A percentile compares a stretch with the other conserved stretches of the same genome.
These are phyloP conservation scores for Cladosporium sp. DNA, from an alignment of 2,329 filamentous ascomycete genomes.

Conservation along the genomic window DNA sequence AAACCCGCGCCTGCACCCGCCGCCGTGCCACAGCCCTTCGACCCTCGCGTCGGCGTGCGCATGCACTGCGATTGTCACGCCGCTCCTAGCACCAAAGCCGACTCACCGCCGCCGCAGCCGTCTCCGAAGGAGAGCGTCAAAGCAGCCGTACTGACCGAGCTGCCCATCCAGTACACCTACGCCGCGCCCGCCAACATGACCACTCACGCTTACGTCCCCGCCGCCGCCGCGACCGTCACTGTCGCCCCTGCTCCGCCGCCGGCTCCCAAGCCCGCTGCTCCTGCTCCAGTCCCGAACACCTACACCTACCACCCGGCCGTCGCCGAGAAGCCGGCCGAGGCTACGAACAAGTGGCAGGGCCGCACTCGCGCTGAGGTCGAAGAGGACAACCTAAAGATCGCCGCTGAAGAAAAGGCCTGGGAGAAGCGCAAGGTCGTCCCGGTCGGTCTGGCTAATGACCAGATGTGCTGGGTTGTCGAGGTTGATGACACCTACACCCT, in stretches of 20 bases:
- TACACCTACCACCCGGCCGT: slow-evolving; percentile 17
- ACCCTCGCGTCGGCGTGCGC: slow-evolving; percentile 33
- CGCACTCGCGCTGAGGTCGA: slow-evolving; percentile 40
- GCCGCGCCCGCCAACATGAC: slow-evolving; percentile 12
- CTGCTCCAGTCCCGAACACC: not conserved
- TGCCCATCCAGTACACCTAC: slow-evolving; percentile 9
- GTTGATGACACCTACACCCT: slow-evolving; percentile 33
- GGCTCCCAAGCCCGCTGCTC: not conserved
- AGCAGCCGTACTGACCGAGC: not conserved
- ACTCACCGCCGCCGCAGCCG: slow-evolving; percentile 21
- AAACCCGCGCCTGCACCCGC: slow-evolving; percentile 18
- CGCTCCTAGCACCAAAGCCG: slow-evolving; percentile 20
- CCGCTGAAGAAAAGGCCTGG: slow-evolving; percentile 36
- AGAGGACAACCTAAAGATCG: slow-evolving; percentile 41
- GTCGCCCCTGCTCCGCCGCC: slow-evolving; percentile 17
- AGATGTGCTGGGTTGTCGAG: slow-evolving; percentile 41
- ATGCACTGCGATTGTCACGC: slow-evolving; percentile 26
- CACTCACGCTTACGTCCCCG: slow-evolving; percentile 26
- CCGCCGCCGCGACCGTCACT: slow-evolving; percentile 15
- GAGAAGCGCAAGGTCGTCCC: slow-evolving; percentile 38
- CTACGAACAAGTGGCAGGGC: slow-evolving; percentile 36
- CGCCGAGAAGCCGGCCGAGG: slow-evolving; percentile 3
- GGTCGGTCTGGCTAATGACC: slow-evolving; percentile 33
- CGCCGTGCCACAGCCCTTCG: slow-evolving; percentile 26
- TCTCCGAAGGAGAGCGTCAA: slow-evolving; percentile 5